Base-by-base conservation (phyloP, 257 asterid species). In the Scutellaria galericulata region DNA sequence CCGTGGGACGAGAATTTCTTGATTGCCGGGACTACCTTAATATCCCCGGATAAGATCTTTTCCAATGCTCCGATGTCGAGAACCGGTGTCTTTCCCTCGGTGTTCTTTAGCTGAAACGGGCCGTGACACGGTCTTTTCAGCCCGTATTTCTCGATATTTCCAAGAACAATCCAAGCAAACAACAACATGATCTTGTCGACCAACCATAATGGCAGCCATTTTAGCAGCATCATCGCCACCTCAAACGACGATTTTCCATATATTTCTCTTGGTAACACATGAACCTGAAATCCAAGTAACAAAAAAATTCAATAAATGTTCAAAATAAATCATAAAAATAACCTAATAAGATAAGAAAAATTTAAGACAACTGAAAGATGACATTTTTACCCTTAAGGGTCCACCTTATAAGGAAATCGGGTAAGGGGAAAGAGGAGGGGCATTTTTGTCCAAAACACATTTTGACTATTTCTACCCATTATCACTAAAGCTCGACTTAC, bases 131-230 rank as follows among this genome's bases (percentile, higher is more conserved):
- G 95, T 81, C 89, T 70, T 65, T 80, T 81, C 12, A 90, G 75
- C 35, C 96, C 96, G 64, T 74, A 82, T 0, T 73, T 83, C 75
- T 81, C 88, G 0, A 56, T 83, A 35, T 83, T 80, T 9, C 96
- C 96, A 1, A 90, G 77, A 9, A 84, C 68, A 50, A 83, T 60
- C 89, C 89, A 84, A 12, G 96, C 83, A 22, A 82, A 9, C 1
- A 81, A 3, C 0, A 90, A 83, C 81, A 90, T 52, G 6, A 84
- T 48, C 67, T 80, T 90, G 66, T 90, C 96, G 7, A 83, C 96
- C 0, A 87, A 68, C 90, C 95, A 87, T 13, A 87, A 39, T 3
- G 96, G 96, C n/a, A 89, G 78, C 96, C 92, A 87, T 68, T 64
- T 67, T 7, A 89, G 72, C 77, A 89, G 64, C 6, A 82, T 40